Conservation (phyloP, 2,329 filamentous ascomycete genomes). For the Herpotrichia juniperi region DNA sequence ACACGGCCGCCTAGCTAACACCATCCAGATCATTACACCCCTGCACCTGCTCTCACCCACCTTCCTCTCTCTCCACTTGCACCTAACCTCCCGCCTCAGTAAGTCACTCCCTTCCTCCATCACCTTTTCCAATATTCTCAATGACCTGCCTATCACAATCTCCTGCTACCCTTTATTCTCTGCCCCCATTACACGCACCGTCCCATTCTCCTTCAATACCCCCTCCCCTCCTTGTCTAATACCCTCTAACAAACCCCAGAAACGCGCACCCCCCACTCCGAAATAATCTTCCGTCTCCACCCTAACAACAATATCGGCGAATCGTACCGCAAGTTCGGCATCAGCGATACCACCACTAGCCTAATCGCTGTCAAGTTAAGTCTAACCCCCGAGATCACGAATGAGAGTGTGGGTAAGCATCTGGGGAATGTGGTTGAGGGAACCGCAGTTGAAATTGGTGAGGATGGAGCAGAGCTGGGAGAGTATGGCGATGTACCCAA, state of each 20-base stretch:
- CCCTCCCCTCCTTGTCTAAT: too few relatives aligned
- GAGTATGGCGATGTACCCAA: conserved; percentile 55
- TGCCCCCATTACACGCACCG: too few relatives aligned
- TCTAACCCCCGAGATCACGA: conserved; percentile 20
- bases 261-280: conserved; percentile 86
- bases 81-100: conserved; percentile 66
- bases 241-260: too few relatives aligned
- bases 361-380: conserved; percentile 85
- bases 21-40: conserved; percentile 69
- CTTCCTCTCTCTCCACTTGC: conserved; percentile 76
- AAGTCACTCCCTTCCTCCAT: too few relatives aligned
- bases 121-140: too few relatives aligned
- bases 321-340: conserved; percentile 86
- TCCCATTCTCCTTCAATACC: too few relatives aligned
- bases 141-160: too few relatives aligned
- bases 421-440: conserved; percentile 33
- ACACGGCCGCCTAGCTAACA: not conserved
- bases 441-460: conserved; percentile 24
- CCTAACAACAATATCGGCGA: conserved; percentile 91
- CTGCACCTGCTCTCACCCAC: conserved; percentile 76
- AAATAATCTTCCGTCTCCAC: conserved; percentile 81
- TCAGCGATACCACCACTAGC: conserved; percentile 71
- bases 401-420: conserved; percentile 33
- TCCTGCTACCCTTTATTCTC: too few relatives aligned
- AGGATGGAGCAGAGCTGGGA: conserved; percentile 58